Evolutionary conservation across 2,329 filamentous ascomycete species (phyloP).

Genomic region (Thielaviopsis cerberus): DNA sequence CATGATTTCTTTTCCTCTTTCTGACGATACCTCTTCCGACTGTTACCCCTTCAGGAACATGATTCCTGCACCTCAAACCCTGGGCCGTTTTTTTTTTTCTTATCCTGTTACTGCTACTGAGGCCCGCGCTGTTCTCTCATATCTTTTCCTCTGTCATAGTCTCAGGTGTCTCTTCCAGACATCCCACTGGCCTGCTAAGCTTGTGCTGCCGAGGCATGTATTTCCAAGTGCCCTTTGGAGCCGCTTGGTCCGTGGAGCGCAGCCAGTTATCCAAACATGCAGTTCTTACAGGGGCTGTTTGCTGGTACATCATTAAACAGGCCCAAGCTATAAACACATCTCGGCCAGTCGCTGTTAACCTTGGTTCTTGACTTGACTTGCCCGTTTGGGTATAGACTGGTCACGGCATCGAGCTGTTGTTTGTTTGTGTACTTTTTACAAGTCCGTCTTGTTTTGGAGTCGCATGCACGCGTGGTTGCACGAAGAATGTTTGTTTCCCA

Average conservation of each 20-base stretch:
- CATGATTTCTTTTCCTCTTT: background rate
- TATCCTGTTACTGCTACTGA: background rate
- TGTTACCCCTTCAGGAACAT: background rate
- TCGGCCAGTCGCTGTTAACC: background rate
- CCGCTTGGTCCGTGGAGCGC: too few species aligned
- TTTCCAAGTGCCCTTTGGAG: too few species aligned
- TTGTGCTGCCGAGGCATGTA: background rate
- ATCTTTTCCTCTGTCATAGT: background rate
- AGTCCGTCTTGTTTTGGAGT: background rate
- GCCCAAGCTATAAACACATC: background rate
- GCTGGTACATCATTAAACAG: background rate
- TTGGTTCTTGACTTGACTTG: background rate
- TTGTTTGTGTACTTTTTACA: background rate
- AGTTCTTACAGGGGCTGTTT: background rate
- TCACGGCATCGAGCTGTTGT: background rate
- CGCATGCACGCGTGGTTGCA: background rate
- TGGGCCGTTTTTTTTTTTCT: background rate
- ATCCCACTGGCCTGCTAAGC: background rate
- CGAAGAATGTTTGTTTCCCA: background rate
- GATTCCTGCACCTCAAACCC: background rate
- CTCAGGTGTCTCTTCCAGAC: background rate
- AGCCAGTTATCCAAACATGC: background rate
- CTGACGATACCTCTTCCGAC: background rate
- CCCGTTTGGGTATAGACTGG: background rate
- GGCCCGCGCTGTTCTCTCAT: background rate